Evolutionary conservation across 2,329 filamentous ascomycete species (phyloP), one percentile per base, ranked within the genome.

Genomic region (Polytolypa hystricis): DNA sequence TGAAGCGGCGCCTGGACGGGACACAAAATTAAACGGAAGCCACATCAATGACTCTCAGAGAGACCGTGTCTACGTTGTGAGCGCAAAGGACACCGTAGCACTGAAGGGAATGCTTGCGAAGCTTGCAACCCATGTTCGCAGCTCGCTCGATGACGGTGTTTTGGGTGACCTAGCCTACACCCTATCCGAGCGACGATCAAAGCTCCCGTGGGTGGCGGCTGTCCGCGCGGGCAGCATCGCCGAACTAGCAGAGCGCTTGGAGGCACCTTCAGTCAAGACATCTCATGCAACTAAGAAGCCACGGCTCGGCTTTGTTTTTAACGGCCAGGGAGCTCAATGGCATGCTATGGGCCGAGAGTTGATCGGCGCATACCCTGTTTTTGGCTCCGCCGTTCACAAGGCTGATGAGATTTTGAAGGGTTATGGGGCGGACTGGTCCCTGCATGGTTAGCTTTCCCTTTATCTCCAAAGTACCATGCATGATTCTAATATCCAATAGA

Each of bases 301-400:
- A 7, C 23, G 20, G 17, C 37, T 59, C 18, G 49, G 47, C 0
- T 64, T 63, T 39, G 37, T 41, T 7, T 54, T 54, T 35, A 50
- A 51, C n/a, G 51, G 51, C 8, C 51, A 54, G 40, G 51, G 51
- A 8, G 35, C 42, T 21, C 41, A 41, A 18, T 52, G 51, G 31
- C 27, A 33, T 6, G 43, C 43, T 7, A 43, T 48, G 35, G 52
- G 53, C 4, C 14, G 17, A 14, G 41, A 48, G 25, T 34, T 51
- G 4, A 30, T 50, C 2, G n/a, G n/a, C n/a, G 10, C 23, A 4
- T 51, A 48, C 31, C 33, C 39, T 9, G 36, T 18, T 1, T 53
- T 55, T 20, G 38, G 39, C n/a, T n/a, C n/a, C n/a, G n/a, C n/a
- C n/a, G n/a, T n/a, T n/a, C n/a, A n/a, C n/a, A n/a, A n/a, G n/a